These are phyloP conservation scores for Herpotrichia juniperi DNA, from an alignment of 2,329 filamentous ascomycete species.

Conservation along the genomic window DNA sequence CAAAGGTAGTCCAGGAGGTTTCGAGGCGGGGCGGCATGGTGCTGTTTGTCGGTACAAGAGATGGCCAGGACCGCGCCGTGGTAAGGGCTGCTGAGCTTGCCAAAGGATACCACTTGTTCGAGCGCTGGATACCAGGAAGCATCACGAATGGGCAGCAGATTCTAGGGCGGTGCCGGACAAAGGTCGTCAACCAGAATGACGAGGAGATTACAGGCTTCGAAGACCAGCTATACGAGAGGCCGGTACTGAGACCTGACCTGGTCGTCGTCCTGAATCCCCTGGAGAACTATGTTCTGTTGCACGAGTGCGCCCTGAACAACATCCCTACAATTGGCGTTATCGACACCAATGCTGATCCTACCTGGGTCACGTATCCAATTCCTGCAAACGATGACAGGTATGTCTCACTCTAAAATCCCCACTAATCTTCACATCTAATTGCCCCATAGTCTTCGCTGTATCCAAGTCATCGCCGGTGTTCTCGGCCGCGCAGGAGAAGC, in stretches of 20 bases:
- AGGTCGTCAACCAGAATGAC: constrained; percentile 81
- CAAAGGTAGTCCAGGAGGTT: constrained; percentile 89
- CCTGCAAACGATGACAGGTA: constrained; percentile 96
- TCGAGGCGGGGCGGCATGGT: constrained; percentile 82
- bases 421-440: constrained; percentile 9
- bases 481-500: constrained; percentile 82
- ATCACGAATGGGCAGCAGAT: constrained; percentile 95
- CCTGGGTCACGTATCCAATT: constrained; percentile 95
- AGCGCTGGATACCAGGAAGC: constrained; percentile 87
- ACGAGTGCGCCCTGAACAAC: constrained; percentile 86
- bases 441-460: constrained; percentile 71
- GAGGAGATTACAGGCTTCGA: constrained; percentile 68
- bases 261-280: constrained; percentile 91
- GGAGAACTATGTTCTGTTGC: constrained; percentile 88
- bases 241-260: constrained; percentile 81
- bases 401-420: constrained; percentile 25
- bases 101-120: constrained; percentile 84
- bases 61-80: constrained; percentile 80
- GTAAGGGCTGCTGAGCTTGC: constrained; percentile 81
- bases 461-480: constrained; percentile 82
- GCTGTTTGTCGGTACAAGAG: constrained; percentile 86
- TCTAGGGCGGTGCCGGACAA: constrained; percentile 70
- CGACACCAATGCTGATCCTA: constrained; percentile 90
- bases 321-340: constrained; percentile 95
- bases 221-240: constrained; percentile 65